Percentiles rank a stretch among this genome's conserved stretches.
Conservation (phyloP, 371 early-diverging fungal genomes). For the Rhizomucor miehei region DNA sequence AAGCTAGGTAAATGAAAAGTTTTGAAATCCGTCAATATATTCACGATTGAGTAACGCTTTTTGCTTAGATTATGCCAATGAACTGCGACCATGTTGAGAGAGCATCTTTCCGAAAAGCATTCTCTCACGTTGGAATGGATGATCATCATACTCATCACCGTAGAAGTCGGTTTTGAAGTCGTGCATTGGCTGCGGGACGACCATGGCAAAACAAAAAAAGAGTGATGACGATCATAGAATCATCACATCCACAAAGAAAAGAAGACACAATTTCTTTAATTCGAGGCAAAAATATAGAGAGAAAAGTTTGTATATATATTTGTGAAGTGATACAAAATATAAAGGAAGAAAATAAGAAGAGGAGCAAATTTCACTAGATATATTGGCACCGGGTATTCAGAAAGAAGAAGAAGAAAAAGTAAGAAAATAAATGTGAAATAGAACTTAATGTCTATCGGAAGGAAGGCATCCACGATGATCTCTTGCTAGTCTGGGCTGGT, state of each 20-base stretch:
- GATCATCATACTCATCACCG: slow-evolving; percentile 7
- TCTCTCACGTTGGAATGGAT: slow-evolving; percentile 7
- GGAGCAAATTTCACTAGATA: not conserved
- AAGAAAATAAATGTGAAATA: not conserved
- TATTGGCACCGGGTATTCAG: not conserved
- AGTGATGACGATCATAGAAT: not conserved
- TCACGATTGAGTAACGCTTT: not conserved
- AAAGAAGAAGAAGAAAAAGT: not conserved
- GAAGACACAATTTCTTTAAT: too few species aligned
- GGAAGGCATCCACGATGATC: slow-evolving; percentile 34
- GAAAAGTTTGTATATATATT: too few species aligned
- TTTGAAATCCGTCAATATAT: not conserved
- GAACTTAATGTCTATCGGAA: slow-evolving; percentile 12
- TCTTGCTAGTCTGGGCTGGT: slow-evolving; percentile 18
- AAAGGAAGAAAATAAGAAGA: not conserved
- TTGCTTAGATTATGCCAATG: slow-evolving; percentile 6
- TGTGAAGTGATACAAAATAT: not conserved
- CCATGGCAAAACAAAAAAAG: not conserved
- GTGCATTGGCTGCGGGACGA: not conserved
- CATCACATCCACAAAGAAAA: not conserved
- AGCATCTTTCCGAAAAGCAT: slow-evolving; percentile 9
- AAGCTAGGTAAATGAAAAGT: slow-evolving; percentile 3
- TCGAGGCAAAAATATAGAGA: too few species aligned
- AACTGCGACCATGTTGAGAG: slow-evolving; percentile 5
- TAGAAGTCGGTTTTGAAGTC: slow-evolving; percentile 2